Conservation (phyloP, 2,329 filamentous ascomycete genomes). For the Fusarium sp. region DNA sequence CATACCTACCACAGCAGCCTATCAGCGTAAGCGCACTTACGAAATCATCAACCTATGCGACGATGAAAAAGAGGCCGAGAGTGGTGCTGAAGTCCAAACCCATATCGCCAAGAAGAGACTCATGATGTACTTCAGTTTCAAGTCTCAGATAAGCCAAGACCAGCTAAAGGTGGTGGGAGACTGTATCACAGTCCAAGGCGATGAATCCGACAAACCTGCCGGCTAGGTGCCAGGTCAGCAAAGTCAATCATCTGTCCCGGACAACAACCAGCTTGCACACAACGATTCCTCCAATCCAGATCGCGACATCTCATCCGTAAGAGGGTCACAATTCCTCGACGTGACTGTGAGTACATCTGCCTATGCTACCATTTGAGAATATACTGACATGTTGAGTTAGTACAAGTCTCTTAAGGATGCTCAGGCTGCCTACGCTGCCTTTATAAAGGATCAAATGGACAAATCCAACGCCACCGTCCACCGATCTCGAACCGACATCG, state of each 20-base stretch:
- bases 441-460: not conserved
- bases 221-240: not conserved
- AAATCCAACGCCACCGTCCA: not conserved
- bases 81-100: not conserved
- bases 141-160: not conserved
- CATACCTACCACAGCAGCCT: not conserved
- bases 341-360: not conserved
- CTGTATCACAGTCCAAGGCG: constrained; percentile 1
- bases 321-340: not conserved
- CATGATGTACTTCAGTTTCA: constrained; percentile 3
- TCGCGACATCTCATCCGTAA: not conserved
- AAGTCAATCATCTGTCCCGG: not conserved
- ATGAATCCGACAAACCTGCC: not conserved
- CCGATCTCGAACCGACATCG: not conserved
- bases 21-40: not conserved
- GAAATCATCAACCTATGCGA: not conserved
- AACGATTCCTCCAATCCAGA: not conserved
- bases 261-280: not conserved
- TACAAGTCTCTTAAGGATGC: not conserved
- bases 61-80: too few species aligned
- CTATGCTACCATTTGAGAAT: accelerated
- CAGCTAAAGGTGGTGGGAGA: not conserved
- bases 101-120: constrained; percentile 1
- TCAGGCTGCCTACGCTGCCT: not conserved
- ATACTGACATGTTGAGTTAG: not conserved